Percentiles rank a stretch among this genome's conserved stretches.
These are phyloP conservation scores for Fragilaria crotonensis DNA, from an alignment of 108 stramenopile species.

Conservation along the genomic window DNA sequence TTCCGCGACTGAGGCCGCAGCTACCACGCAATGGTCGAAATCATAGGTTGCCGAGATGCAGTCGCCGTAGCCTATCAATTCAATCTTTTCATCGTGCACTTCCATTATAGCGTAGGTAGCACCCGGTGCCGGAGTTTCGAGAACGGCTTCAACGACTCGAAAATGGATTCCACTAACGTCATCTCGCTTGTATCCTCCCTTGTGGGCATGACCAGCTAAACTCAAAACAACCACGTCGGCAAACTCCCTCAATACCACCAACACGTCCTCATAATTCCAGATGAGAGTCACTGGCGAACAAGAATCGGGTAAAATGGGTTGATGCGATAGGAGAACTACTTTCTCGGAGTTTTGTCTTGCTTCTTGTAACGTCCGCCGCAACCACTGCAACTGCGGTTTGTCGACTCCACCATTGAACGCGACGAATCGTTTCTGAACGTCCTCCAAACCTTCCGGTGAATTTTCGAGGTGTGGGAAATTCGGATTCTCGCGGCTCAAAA, in stretches of 20 bases:
- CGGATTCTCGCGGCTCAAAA: constrained; percentile 50
- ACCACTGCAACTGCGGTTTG: constrained; percentile 57
- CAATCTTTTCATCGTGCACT: constrained; percentile 50
- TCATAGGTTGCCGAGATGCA: constrained; percentile 65
- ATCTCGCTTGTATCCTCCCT: constrained; percentile 71
- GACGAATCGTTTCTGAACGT: constrained; percentile 57
- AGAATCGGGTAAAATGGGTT: constrained; percentile 65
- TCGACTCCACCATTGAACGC: constrained; percentile 80
- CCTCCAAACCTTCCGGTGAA: constrained; percentile 66
- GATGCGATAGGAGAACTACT: constrained; percentile 66
- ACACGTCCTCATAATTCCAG: constrained; percentile 72
- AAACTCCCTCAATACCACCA: constrained; percentile 44
- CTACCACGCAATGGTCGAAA: constrained; percentile 32
- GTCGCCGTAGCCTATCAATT: constrained; percentile 57
- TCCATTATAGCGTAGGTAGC: constrained; percentile 70
- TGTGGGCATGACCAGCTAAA: constrained; percentile 78
- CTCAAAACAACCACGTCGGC: constrained; percentile 58
- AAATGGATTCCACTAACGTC: constrained; percentile 73
- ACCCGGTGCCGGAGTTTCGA: constrained; percentile 57
- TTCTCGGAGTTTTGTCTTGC: constrained; percentile 36
- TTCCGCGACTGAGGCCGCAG: neutral
- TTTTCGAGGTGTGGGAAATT: constrained; percentile 66
- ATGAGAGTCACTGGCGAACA: constrained; percentile 54
- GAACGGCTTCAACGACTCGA: constrained; percentile 67
- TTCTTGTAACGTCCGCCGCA: constrained; percentile 34